A percentile compares a stretch with the other conserved stretches of the same genome.
Conservation (phyloP, 441 rosid species). For the Jatropha multifida region DNA sequence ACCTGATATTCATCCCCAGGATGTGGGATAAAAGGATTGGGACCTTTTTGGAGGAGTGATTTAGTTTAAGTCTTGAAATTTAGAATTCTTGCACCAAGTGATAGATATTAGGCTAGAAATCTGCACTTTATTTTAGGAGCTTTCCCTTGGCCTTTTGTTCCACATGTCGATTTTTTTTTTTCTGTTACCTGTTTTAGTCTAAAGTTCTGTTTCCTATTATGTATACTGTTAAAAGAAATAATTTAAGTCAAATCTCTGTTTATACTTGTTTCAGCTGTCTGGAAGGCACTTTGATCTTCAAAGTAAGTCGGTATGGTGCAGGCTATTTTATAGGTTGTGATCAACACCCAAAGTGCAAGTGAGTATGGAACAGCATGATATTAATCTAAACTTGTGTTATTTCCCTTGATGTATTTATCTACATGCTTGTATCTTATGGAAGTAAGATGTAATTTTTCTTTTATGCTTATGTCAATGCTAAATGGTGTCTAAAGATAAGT, state of each 20-base stretch:
- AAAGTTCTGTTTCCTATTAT: not conserved
- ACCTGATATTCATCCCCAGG: not conserved
- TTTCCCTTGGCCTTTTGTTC: not conserved
- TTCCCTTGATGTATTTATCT: not conserved
- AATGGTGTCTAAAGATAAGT: not conserved
- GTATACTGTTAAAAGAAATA: constrained; percentile 10
- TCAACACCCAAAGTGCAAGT: constrained; percentile 96
- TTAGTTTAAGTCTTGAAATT: not conserved
- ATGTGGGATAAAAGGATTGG: not conserved
- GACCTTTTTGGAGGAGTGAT: not conserved
- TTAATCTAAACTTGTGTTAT: constrained; percentile 12
- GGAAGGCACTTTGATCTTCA: constrained; percentile 86
- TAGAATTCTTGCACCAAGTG: not conserved
- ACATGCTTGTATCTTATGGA: not conserved
- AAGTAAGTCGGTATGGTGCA: constrained; percentile 80
- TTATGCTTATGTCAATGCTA: not conserved
- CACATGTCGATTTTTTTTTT: not conserved
- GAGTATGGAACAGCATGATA: constrained; percentile 41
- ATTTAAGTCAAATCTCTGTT: constrained; percentile 8
- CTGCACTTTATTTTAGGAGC: not conserved
- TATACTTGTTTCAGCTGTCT: constrained; percentile 63
- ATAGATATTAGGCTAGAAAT: not conserved
- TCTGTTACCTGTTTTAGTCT: not conserved
- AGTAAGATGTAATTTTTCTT: not conserved
- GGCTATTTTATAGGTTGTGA: constrained; percentile 96